A percentile compares a stretch with the other conserved stretches of the same genome.
Evolutionary conservation across 768 basidiomycete genomes (phyloP).

Genomic region (Naganishia vishniacii): DNA sequence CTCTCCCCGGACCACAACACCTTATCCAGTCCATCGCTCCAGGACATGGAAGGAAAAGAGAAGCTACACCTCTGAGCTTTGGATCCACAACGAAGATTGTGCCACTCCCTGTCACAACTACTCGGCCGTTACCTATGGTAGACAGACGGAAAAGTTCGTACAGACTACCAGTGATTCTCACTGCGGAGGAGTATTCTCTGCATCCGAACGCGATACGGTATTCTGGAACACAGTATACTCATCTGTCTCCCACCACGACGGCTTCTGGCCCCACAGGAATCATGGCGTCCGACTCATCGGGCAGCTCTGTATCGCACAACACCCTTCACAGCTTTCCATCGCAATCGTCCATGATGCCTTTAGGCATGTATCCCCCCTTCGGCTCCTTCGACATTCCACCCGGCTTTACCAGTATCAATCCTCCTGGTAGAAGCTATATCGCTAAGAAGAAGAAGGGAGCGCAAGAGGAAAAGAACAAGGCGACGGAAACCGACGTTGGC

Average conservation of each 20-base stretch:
- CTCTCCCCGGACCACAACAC: slow-evolving; percentile 12
- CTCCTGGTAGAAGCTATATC: not conserved
- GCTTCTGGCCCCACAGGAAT: no score
- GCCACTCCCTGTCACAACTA: slow-evolving; percentile 4
- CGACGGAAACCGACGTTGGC: not conserved
- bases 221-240: not conserved
- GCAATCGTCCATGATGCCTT: not conserved
- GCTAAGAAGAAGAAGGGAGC: not conserved
- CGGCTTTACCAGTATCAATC: slow-evolving; percentile 6
- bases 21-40: slow-evolving; percentile 7
- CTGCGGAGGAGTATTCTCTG: slow-evolving; percentile 1
- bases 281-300: no score
- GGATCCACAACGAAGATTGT: slow-evolving; percentile 10
- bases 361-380: not conserved
- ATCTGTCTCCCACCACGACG: no score
- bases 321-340: not conserved
- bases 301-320: no score
- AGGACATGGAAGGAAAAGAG: not conserved
- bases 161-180: not conserved
- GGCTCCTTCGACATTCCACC: not conserved
- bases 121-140: slow-evolving; percentile 4
- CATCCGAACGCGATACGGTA: not conserved
- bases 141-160: not conserved
- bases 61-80: not conserved
- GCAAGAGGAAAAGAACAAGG: not conserved